Evolutionary conservation across 2,329 filamentous ascomycete species (phyloP), one percentile per base, ranked within the genome.

Genomic region (Dactylellina drechsleri): DNA sequence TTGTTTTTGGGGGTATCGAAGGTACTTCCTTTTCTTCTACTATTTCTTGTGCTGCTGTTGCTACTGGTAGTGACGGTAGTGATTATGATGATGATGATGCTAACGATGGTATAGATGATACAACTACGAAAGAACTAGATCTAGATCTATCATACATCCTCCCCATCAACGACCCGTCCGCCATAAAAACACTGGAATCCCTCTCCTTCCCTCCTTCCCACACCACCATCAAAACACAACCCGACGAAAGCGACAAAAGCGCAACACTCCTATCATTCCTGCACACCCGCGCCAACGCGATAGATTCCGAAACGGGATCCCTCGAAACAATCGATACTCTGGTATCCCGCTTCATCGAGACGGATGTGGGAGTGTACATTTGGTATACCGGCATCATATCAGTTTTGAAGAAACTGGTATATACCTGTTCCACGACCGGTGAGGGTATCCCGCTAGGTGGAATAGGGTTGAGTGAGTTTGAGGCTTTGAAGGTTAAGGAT

Each of bases 281-380:
- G 20, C 60, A 68, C 23, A 64, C 61, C 8, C 78, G 78, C 23
- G 77, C 77, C 4, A 60, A 74, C 23, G 75, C 68, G 40, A 78
- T 79, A 28, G 78, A 79, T 62, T 57, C 67, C 1, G 78, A 79
- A 57, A 79, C 76, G 1, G 78, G 78, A 7, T 72, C 72, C n/a
- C 56, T 79, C 1, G 65, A 65, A 2, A 61, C 79, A 40, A 53
- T 76, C 7, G 71, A 76, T 52, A 62, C 66, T 43, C 75, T 79
- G 2, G 65, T 79, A 16, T 45, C 47, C 40, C 72, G 59, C 10
- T 78, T 78, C 62, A 67, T 72, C 16, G 64, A 54, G 13, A 57
- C 43, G 8, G 61, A 77, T n/a, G 66, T 59, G 13, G 43, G 10
- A 2, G 70, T 79, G 23, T 66, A 71, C 16, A 28, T 18, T 26